Conservation (phyloP, 2,329 filamentous ascomycete genomes). For the Aaosphaeria pasadenensis region DNA sequence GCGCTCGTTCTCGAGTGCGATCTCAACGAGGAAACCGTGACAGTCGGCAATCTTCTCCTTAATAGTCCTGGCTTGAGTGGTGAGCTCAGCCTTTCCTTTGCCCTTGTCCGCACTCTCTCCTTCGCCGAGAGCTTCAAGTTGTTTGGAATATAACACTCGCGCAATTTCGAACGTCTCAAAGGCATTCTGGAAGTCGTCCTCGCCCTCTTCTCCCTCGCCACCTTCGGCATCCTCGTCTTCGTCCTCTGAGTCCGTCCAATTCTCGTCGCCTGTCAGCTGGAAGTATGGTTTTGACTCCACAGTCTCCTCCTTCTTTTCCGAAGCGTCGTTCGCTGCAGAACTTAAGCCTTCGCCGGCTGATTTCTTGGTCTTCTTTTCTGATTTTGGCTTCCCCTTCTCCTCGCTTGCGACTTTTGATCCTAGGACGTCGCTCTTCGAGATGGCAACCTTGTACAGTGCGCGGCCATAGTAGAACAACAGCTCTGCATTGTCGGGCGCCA, state of each 20-base stretch:
- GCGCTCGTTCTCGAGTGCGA: slow-evolving; percentile 93
- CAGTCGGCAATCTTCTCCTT: slow-evolving; percentile 90
- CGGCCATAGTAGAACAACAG: slow-evolving; percentile 93
- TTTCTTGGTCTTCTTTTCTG: slow-evolving; percentile 35
- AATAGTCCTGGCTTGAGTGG: slow-evolving; percentile 27
- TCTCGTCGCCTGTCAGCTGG: slow-evolving; percentile 91
- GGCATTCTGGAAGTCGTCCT: slow-evolving; percentile 62
- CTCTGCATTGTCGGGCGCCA: slow-evolving; percentile 86
- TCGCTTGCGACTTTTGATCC: slow-evolving; percentile 71
- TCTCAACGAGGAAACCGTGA: slow-evolving; percentile 90
- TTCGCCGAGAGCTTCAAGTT: slow-evolving; percentile 46
- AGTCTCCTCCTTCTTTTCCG: slow-evolving; percentile 43
- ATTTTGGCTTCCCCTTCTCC: slow-evolving; percentile 51
- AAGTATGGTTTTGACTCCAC: slow-evolving; percentile 74
- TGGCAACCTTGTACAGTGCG: slow-evolving; percentile 88
- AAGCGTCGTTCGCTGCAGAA: slow-evolving; percentile 26
- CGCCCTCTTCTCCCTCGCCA: slow-evolving; percentile 46
- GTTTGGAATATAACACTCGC: slow-evolving; percentile 57
- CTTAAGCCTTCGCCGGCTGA: slow-evolving; percentile 34
- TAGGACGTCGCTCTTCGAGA: slow-evolving; percentile 90
- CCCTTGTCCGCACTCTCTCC: slow-evolving; percentile 36
- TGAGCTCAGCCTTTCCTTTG: slow-evolving; percentile 45
- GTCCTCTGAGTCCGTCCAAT: slow-evolving; percentile 75
- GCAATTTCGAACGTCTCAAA: slow-evolving; percentile 64
- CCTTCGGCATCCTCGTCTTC: slow-evolving; percentile 57